Percentiles rank a stretch among this genome's conserved stretches.
Conservation (phyloP, 2,329 filamentous ascomycete genomes). For the Aspergillus sp. region DNA sequence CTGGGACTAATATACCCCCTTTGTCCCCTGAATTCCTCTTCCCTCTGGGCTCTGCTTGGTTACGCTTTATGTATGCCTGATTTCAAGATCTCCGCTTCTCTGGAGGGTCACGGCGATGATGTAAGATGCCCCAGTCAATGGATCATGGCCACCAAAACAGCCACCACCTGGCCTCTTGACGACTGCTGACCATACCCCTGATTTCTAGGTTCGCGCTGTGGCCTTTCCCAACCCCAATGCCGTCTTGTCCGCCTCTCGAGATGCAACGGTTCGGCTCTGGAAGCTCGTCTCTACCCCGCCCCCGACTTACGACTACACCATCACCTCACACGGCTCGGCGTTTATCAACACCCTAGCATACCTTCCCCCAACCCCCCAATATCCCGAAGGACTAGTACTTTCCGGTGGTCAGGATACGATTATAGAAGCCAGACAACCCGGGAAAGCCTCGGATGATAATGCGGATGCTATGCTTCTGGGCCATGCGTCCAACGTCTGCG, state of each 20-base stretch:
- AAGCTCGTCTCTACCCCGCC: conserved; percentile 65
- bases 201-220: conserved; percentile 76
- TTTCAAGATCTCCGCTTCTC: conserved; percentile 89
- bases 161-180: conserved; percentile 17
- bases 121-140: conserved; percentile 54
- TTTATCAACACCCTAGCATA: conserved; percentile 88
- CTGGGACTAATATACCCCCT: neutral
- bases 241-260: conserved; percentile 83
- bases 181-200: conserved; percentile 61
- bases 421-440: conserved; percentile 81
- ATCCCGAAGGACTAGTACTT: conserved; percentile 76
- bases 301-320: conserved; percentile 71
- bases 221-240: conserved; percentile 70
- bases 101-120: conserved; percentile 89
- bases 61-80: conserved; percentile 61
- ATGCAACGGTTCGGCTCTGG: conserved; percentile 89
- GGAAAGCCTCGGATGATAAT: conserved; percentile 66
- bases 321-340: conserved; percentile 74
- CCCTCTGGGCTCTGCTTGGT: neutral
- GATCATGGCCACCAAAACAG: conserved; percentile 13
- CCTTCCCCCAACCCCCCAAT: conserved; percentile 65
- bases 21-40: neutral
- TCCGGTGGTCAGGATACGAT: conserved; percentile 90
- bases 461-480: conserved; percentile 84
- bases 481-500: conserved; percentile 83